Evolutionary conservation across 2,329 filamentous ascomycete genomes (phyloP).

Genomic region (Aureobasidium lini): DNA sequence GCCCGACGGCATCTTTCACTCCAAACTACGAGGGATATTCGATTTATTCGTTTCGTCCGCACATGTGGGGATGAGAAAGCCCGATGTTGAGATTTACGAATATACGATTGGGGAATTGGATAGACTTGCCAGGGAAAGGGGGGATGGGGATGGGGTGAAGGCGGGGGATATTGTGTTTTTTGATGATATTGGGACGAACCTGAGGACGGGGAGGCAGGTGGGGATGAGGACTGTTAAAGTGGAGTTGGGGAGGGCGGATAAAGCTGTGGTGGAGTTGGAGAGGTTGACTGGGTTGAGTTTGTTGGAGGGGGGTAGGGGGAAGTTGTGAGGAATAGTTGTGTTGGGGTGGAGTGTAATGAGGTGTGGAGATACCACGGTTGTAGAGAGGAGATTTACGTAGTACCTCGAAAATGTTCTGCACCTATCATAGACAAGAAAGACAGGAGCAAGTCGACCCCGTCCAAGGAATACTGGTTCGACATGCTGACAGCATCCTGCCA

Average conservation of each 20-base stretch:
- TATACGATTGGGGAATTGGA: slow-evolving; percentile 62
- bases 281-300: slow-evolving; percentile 60
- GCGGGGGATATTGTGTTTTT: slow-evolving; percentile 72
- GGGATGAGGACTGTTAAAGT: slow-evolving; percentile 86
- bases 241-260: slow-evolving; percentile 63
- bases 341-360: no score
- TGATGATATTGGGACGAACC: slow-evolving; percentile 90
- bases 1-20: slow-evolving; percentile 30
- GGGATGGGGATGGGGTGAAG: slow-evolving; percentile 47
- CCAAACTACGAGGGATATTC: slow-evolving; percentile 59
- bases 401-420: no score
- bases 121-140: slow-evolving; percentile 51
- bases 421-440: no score
- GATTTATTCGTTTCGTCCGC: slow-evolving; percentile 84
- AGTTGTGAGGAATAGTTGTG: no score
- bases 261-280: slow-evolving; percentile 79
- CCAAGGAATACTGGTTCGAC: no score
- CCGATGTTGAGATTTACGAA: slow-evolving; percentile 73
- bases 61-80: slow-evolving; percentile 81
- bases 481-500: no score
- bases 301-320: background rate
- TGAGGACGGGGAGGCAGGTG: slow-evolving; percentile 66
- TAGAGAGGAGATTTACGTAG: no score
- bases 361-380: no score
- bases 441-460: no score